A percentile compares a stretch with the other conserved stretches of the same genome.
Evolutionary conservation across 192 early-diverging fungal species (phyloP).

Genomic region (Chytriomyces sp.): DNA sequence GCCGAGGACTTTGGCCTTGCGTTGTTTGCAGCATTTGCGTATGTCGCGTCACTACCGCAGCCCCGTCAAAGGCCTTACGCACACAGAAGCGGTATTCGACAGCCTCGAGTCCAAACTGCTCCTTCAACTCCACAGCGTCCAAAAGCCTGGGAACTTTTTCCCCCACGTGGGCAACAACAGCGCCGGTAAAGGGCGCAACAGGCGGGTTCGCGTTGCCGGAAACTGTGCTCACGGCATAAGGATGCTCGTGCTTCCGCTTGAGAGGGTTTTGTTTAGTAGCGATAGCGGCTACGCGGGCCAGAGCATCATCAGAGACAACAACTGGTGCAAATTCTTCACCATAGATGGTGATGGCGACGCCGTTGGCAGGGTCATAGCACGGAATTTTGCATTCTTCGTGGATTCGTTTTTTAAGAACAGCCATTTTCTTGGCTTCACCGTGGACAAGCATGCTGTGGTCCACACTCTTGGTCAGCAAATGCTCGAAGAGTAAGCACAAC

Average conservation of each 20-base stretch:
- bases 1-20: not conserved
- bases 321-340: slow-evolving; percentile 7
- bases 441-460: slow-evolving; percentile 79
- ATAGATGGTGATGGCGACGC: slow-evolving; percentile 55
- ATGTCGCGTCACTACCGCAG: not conserved
- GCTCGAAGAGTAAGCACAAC: not conserved
- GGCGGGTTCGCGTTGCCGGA: not conserved
- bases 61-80: not conserved
- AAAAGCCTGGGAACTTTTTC: not conserved
- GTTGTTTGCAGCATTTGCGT: not conserved
- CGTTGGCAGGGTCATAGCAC: slow-evolving; percentile 89
- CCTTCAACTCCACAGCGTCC: not conserved
- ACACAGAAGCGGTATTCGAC: slow-evolving; percentile 2
- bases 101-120: not conserved
- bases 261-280: not conserved
- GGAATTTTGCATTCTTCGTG: slow-evolving; percentile 77
- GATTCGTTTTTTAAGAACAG: slow-evolving; percentile 77
- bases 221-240: not conserved
- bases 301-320: slow-evolving; percentile 5
- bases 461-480: slow-evolving; percentile 40
- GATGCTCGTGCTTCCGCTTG: not conserved
- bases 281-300: not conserved
- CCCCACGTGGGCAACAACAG: not conserved
- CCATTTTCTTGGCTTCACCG: slow-evolving; percentile 91
- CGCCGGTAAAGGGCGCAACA: slow-evolving; percentile 8